Base-by-base conservation (phyloP, 148 eudicot species). In the Nyssa sinensis region DNA sequence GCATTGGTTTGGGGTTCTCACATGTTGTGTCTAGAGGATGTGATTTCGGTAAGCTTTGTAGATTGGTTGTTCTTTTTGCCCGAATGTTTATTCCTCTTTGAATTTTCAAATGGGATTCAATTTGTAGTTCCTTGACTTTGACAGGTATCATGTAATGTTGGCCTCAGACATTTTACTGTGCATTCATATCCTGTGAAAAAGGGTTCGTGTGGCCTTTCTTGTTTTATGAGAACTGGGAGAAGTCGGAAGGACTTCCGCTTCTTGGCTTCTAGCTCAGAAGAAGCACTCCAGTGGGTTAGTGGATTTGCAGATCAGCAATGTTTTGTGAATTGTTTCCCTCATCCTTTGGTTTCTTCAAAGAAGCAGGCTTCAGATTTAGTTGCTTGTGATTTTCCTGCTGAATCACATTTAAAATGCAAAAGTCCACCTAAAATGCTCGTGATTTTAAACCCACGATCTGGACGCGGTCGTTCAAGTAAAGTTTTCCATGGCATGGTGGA, bases 281-380 rank as follows among this genome's bases (percentile, higher is more conserved):
- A 92, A 79, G 99, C 99, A 69, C 71, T 87, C 68, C 96, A 90
- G 62, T 92, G 99, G 99, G 94, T 92, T 73, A 86, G 82, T 79
- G 92, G 91, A 35, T 95, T 95, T 85, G 97, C 97, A 53, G 99
- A 95, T 88, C 99, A 87, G 83, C 94, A 92, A 70, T 95, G 99
- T 77, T 93, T 81, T 84, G 86, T 95, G 27, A 95, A 95, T 77
- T 86, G 86, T 74, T 81, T 89, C 80, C 99, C 94, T 53, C 99
- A 95, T 86, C 99, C 97, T 67, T 78, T 95, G 81, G 88, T 84
- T 76, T 87, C 96, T 49, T 86, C 88, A 73, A 91, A 91, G 83
- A 95, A 95, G 83, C 90, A 86, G 84, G 70, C 84, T 81, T 78
- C 92, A 41, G 97, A 90, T 74, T 74, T 78, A 58, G 63, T 76